phyloP scores from a whole-genome alignment of 108 stramenopile species.

The Cyclotella choctawhatcheeana region DNA sequence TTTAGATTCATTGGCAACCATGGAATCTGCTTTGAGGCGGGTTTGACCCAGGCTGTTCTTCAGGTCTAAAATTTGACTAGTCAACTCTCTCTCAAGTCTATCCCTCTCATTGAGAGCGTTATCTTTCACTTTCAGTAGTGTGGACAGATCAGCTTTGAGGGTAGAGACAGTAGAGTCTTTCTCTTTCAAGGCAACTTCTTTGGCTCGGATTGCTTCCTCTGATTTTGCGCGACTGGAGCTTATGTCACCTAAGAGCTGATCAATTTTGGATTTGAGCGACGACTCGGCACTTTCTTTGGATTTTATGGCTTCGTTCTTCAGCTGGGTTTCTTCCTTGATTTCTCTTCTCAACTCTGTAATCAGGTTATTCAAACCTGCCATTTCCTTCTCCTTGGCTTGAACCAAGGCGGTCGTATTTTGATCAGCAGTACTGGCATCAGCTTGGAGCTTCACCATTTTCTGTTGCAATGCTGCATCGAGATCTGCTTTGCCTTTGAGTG shows the following conservation, averaged over 20 bases:
- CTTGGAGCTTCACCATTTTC: constrained; percentile 31
- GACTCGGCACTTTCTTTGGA: constrained; percentile 18
- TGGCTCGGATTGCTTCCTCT: not conserved
- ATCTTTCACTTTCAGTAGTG: constrained; percentile 33
- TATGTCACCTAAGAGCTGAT: constrained; percentile 21
- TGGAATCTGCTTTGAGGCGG: constrained; percentile 1
- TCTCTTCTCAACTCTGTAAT: constrained; percentile 66
- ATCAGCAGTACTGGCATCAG: constrained; percentile 16
- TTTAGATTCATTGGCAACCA: constrained; percentile 13
- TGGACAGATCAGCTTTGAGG: constrained; percentile 30
- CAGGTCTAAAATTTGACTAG: constrained; percentile 14
- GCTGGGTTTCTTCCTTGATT: constrained; percentile 41
- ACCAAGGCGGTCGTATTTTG: constrained; percentile 3
- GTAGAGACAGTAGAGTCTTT: constrained; percentile 22
- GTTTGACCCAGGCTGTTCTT: constrained; percentile 16
- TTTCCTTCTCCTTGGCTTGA: constrained; percentile 28
- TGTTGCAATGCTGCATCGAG: constrained; percentile 38
- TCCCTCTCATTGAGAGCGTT: constrained; percentile 35
- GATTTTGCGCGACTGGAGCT: constrained; percentile 15
- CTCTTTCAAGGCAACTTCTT: constrained; percentile 25
- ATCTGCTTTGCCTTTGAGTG: constrained; percentile 38
- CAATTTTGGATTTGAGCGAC: constrained; percentile 32
- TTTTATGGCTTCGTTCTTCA: constrained; percentile 32
- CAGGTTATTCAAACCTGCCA: constrained; percentile 42
- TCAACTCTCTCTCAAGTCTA: constrained; percentile 21